Percentiles rank a stretch among this genome's conserved stretches.
phyloP scores from a whole-genome alignment of 2,329 filamentous ascomycete genomes.

The Colletotrichum cordylinicola region DNA sequence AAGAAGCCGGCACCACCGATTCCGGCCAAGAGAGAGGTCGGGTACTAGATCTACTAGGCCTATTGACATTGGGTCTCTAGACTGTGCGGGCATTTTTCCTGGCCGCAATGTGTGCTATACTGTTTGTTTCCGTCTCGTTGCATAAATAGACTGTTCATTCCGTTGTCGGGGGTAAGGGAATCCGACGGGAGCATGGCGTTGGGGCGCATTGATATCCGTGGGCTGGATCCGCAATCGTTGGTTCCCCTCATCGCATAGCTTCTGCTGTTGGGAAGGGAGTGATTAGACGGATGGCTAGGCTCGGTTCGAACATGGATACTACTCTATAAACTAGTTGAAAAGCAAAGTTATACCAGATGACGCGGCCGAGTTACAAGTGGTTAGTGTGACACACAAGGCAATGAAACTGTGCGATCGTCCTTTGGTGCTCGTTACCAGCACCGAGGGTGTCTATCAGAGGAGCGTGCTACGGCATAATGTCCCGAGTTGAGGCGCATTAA shows the following conservation, averaged over 20 bases:
- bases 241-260: background rate
- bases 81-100: background rate
- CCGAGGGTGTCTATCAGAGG: background rate
- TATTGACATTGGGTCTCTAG: background rate
- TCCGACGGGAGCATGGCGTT: slow-evolving; percentile 19
- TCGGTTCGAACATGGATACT: slow-evolving; percentile 5
- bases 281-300: background rate
- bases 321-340: background rate
- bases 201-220: slow-evolving; percentile 21
- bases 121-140: background rate
- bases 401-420: background rate
- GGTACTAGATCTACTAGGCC: slow-evolving; percentile 27
- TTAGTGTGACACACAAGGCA: background rate
- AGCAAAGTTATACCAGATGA: background rate
- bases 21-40: slow-evolving; percentile 34
- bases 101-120: background rate
- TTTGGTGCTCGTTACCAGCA: background rate
- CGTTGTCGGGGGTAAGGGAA: background rate
- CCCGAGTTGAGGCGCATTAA: background rate
- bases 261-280: background rate
- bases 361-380: background rate
- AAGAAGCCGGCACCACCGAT: slow-evolving; percentile 62
- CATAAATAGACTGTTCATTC: slow-evolving; percentile 21
- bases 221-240: slow-evolving; percentile 15
- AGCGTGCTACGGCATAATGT: background rate